These are phyloP conservation scores for Exsudoporus frostii DNA, from an alignment of 768 basidiomycete genomes.

Conservation along the genomic window DNA sequence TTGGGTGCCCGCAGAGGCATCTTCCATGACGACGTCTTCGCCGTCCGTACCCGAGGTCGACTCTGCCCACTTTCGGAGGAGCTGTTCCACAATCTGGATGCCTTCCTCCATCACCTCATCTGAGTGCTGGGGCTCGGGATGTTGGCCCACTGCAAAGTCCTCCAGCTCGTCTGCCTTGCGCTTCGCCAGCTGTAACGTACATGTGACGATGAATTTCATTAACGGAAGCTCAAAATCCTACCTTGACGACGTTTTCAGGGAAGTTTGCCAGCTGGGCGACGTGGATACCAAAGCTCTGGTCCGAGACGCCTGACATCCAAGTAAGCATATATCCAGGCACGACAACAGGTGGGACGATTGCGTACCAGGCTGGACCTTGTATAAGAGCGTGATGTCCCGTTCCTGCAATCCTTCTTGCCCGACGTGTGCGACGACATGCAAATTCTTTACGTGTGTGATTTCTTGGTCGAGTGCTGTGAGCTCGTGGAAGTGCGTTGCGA, in stretches of 20 bases:
- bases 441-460: slow-evolving; percentile 82
- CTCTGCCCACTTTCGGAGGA: slow-evolving; percentile 68
- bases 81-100: slow-evolving; percentile 71
- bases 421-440: slow-evolving; percentile 95
- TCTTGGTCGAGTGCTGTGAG: slow-evolving; percentile 89
- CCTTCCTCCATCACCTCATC: slow-evolving; percentile 73
- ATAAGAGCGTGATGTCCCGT: slow-evolving; percentile 78
- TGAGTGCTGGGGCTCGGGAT: slow-evolving; percentile 44
- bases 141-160: slow-evolving; percentile 60
- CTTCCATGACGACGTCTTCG: slow-evolving; percentile 50
- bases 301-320: slow-evolving; percentile 65
- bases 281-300: slow-evolving; percentile 98
- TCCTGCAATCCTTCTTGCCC: slow-evolving; percentile 47
- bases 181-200: slow-evolving; percentile 66
- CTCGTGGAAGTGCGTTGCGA: slow-evolving; percentile 98
- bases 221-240: slow-evolving; percentile 26
- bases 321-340: background rate
- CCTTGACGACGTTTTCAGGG: slow-evolving; percentile 90
- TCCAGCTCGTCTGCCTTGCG: slow-evolving; percentile 90
- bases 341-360: background rate
- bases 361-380: slow-evolving; percentile 76
- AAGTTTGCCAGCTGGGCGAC: slow-evolving; percentile 98
- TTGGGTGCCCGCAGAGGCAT: slow-evolving; percentile 38
- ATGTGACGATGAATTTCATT: background rate
- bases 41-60: slow-evolving; percentile 34